Evolutionary conservation across 225 moss, liverwort and hornwort species (phyloP).

Genomic region (Pseudisothecium myosuroides): DNA sequence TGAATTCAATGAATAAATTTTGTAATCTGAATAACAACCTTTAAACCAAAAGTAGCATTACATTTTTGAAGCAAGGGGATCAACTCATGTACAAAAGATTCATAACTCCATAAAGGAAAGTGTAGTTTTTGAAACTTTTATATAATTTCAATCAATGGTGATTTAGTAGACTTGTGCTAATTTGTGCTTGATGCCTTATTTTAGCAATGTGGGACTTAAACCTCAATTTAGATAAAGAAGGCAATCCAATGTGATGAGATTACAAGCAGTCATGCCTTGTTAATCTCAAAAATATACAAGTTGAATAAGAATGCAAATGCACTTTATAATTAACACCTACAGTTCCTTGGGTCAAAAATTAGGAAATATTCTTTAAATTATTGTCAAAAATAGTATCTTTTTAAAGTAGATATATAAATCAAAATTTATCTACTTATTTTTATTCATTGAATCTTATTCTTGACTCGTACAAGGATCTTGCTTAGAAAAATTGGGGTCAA

Average conservation of each 20-base stretch:
- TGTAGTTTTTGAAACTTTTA: neutral
- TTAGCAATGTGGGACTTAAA: neutral
- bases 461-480: neutral
- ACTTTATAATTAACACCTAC: neutral
- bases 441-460: neutral
- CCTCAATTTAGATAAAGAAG: neutral
- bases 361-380: no score
- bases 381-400: no score
- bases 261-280: neutral
- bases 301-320: neutral
- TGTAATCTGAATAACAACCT: neutral
- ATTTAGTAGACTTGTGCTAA: neutral
- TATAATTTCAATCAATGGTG: neutral
- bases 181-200: neutral
- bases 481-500: rapidly evolving
- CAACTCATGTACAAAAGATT: no score
- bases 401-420: no score
- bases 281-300: neutral
- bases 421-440: neutral
- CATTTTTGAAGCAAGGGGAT: no score
- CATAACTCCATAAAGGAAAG: no score
- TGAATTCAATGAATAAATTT: neutral
- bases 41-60: neutral
- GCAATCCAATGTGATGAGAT: neutral
- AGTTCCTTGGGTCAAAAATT: neutral